Evolutionary conservation across 352 stramenopile genomes (phyloP), one percentile per base, ranked within the genome.

Genomic region (Pythium rhizo-oryzae): DNA sequence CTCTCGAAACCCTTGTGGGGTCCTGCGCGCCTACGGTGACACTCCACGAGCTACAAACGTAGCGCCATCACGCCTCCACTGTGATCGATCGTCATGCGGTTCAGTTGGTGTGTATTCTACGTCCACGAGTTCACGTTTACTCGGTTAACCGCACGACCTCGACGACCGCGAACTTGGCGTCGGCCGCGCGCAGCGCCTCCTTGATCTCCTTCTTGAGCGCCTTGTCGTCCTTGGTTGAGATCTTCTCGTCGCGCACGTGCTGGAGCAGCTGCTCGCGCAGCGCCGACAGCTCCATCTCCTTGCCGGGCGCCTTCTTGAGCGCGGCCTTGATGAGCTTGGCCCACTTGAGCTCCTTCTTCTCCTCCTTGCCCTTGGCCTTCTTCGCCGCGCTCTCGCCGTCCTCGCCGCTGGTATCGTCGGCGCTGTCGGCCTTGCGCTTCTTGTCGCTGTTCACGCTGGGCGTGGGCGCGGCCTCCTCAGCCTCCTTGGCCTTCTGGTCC

Each of bases 121-220:
- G n/a, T n/a, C n/a, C n/a, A n/a, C n/a, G n/a, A n/a, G n/a, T n/a
- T n/a, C n/a, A n/a, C n/a, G n/a, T n/a, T n/a, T n/a, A 71, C 62
- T 71, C 56, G 15, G 57, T 53, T 60, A 71, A 67, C 49, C 81
- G 79, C 56, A 89, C 85, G 37, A 89, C 59, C 47, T 91, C 74
- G 18, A 90, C 70, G 30, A 87, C 64, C 2, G 55, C 57, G 54
- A 90, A 77, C 67, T 79, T 68, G 37, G 25, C 80, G 55, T 72
- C 68, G 46, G 78, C 72, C 49, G 52, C 55, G 25, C 74, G 75
- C 12, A 88, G 69, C 8, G 71, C 77, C 16, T 70, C 70, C 52
- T 90, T 85, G 52, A 91, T 84, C 71, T 87, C 77, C 55, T 85
- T 88, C 70, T 82, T 85, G 16, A 90, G 70, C 55, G 90, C 75